Conservation (phyloP, 768 basidiomycete genomes). For the Gloeostereum incarnatum region DNA sequence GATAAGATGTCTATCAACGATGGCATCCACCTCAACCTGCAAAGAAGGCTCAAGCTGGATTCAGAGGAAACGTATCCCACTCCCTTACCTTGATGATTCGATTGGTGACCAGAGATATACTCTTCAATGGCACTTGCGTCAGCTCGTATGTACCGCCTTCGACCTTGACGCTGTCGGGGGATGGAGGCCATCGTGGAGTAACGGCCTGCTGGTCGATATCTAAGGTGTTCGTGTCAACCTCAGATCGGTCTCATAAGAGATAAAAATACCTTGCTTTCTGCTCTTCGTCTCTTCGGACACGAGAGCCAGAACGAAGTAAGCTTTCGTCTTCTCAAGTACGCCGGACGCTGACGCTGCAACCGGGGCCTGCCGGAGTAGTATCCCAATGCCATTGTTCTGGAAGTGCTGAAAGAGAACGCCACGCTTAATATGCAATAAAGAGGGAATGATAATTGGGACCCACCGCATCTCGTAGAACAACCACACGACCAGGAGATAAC, state of each 20-base stretch:
- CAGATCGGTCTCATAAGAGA: too few species aligned
- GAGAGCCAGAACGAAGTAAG: conserved; percentile 64
- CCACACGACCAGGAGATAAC: conserved; percentile 66
- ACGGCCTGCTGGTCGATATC: conserved; percentile 50
- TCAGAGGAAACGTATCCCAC: too few species aligned
- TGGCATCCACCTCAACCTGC: conserved; percentile 63
- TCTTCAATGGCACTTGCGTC: conserved; percentile 52
- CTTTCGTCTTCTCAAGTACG: conserved; percentile 36
- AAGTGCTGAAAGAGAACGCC: conserved; percentile 53
- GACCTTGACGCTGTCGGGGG: conserved; percentile 32
- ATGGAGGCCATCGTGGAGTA: conserved; percentile 74
- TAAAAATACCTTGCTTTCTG: conserved; percentile 36
- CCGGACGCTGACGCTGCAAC: conserved; percentile 33
- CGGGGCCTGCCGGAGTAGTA: conserved; percentile 61
- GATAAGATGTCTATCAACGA: conserved; percentile 59
- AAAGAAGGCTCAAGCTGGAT: conserved; percentile 1
- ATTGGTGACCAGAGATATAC: conserved; percentile 69
- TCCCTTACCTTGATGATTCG: conserved; percentile 55
- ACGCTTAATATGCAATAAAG: not conserved
- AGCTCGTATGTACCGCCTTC: conserved; percentile 61
- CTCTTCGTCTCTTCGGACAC: conserved; percentile 56
- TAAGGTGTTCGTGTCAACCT: conserved; percentile 15
- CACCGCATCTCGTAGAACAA: conserved; percentile 78
- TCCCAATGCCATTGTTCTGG: conserved; percentile 52
- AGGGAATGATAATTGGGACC: conserved; percentile 14